These are phyloP conservation scores for Plectranthus barbatus DNA, from an alignment of 257 asterid species.

Conservation along the genomic window DNA sequence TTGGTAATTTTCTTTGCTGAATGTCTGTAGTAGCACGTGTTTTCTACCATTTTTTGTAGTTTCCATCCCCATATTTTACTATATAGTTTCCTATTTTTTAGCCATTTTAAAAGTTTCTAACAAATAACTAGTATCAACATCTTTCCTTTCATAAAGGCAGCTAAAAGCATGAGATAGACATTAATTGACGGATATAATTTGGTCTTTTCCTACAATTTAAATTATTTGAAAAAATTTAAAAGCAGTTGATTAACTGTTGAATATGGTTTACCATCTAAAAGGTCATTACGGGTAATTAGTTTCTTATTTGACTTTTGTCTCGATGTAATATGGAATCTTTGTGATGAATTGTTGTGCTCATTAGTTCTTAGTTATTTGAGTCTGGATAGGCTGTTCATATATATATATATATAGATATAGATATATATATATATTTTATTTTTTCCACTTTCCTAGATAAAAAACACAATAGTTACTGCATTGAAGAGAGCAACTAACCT, in stretches of 20 bases:
- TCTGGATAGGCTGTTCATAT: too few species aligned
- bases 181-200: not conserved
- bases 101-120: not conserved
- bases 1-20: conserved; percentile 44
- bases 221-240: not conserved
- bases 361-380: too few species aligned
- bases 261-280: not conserved
- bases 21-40: conserved; percentile 3
- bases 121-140: not conserved
- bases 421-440: too few species aligned
- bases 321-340: too few species aligned
- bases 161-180: not conserved
- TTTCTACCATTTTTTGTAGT: not conserved
- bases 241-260: not conserved
- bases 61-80: conserved; percentile 2
- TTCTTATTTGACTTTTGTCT: not conserved
- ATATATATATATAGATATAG: too few species aligned
- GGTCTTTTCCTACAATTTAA: not conserved
- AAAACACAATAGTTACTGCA: too few species aligned
- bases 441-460: too few species aligned
- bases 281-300: not conserved
- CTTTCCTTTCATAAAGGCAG: not conserved
- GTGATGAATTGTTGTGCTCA: too few species aligned
- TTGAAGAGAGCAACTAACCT: too few species aligned
- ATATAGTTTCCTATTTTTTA: not conserved